Percentiles rank a stretch among this genome's conserved stretches.
Evolutionary conservation across 768 basidiomycete species (phyloP).

Genomic region (Xanthoconium purpureum): DNA sequence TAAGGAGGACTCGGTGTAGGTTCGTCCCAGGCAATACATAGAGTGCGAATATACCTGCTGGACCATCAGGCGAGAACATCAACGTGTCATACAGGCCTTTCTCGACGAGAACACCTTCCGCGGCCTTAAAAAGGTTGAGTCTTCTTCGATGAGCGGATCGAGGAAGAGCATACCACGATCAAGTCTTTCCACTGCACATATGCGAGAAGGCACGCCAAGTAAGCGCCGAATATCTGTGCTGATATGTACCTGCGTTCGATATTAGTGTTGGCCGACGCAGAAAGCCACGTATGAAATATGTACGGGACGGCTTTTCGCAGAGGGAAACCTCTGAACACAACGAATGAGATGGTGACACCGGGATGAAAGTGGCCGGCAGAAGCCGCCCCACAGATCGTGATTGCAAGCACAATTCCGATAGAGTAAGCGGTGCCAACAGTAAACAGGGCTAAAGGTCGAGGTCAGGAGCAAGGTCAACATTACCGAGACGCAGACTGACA

Average conservation of each 20-base stretch:
- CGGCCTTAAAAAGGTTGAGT: slow-evolving; percentile 11
- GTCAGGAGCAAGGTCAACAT: background rate
- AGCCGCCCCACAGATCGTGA: slow-evolving; percentile 48
- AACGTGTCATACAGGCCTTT: slow-evolving; percentile 26
- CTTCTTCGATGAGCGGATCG: slow-evolving; percentile 31
- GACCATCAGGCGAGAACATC: slow-evolving; percentile 37
- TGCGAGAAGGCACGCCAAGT: slow-evolving; percentile 55
- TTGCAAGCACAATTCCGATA: slow-evolving; percentile 57
- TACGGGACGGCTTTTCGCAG: slow-evolving; percentile 49
- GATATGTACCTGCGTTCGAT: slow-evolving; percentile 52
- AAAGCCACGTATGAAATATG: slow-evolving; percentile 16
- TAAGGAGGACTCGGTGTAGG: slow-evolving; percentile 35
- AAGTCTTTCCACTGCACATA: slow-evolving; percentile 61
- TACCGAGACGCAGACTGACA: slow-evolving; percentile 39
- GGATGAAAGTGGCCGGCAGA: slow-evolving; percentile 70
- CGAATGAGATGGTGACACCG: slow-evolving; percentile 51
- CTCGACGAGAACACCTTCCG: slow-evolving; percentile 29
- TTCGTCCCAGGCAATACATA: slow-evolving; percentile 33
- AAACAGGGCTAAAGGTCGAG: slow-evolving; percentile 41
- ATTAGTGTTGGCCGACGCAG: slow-evolving; percentile 11
- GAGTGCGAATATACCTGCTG: slow-evolving; percentile 39
- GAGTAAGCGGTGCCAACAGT: slow-evolving; percentile 60
- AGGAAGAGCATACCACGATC: slow-evolving; percentile 45
- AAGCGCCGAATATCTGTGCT: slow-evolving; percentile 64
- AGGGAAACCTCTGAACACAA: slow-evolving; percentile 56